These are phyloP conservation scores for Alisma plantagoaquatica DNA, from an alignment of 106 monocot genomes.

Conservation along the genomic window DNA sequence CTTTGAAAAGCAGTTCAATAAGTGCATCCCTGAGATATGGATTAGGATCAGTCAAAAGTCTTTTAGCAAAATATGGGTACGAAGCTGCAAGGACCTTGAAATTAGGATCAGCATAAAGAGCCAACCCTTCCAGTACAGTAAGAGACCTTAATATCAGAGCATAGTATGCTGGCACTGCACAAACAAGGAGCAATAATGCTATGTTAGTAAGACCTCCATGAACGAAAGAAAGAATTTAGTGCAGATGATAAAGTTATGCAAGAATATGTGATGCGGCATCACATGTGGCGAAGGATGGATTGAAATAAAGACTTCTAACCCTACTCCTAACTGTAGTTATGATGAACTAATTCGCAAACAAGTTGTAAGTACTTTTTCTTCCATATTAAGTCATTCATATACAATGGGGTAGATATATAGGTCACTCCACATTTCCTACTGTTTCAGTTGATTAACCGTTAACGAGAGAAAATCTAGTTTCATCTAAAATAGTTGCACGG, in stretches of 20 bases:
- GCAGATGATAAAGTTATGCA: neutral
- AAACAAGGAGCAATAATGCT: neutral
- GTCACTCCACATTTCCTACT: no score
- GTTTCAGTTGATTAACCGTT: no score
- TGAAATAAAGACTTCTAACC: neutral
- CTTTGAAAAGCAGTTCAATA: conserved; percentile 94
- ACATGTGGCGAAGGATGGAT: no score
- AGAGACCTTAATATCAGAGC: conserved; percentile 97
- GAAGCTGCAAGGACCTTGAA: conserved; percentile 99
- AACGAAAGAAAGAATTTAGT: neutral
- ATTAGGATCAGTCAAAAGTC: conserved; percentile 97
- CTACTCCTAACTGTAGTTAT: neutral
- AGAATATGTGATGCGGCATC: no score
- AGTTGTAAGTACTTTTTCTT: no score
- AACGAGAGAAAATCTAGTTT: no score
- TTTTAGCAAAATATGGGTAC: conserved; percentile 99
- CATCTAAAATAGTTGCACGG: no score
- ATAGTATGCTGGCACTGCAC: conserved; percentile 96
- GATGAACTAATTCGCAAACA: no score
- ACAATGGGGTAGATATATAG: no score
- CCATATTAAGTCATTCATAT: no score
- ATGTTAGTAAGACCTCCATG: no score
- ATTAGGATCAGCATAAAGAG: conserved; percentile 92
- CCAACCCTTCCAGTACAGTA: conserved; percentile 94
- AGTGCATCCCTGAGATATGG: conserved; percentile 99